These are phyloP conservation scores for Metarhizium robertsii DNA, from an alignment of 2,329 filamentous ascomycete species.

Conservation along the genomic window DNA sequence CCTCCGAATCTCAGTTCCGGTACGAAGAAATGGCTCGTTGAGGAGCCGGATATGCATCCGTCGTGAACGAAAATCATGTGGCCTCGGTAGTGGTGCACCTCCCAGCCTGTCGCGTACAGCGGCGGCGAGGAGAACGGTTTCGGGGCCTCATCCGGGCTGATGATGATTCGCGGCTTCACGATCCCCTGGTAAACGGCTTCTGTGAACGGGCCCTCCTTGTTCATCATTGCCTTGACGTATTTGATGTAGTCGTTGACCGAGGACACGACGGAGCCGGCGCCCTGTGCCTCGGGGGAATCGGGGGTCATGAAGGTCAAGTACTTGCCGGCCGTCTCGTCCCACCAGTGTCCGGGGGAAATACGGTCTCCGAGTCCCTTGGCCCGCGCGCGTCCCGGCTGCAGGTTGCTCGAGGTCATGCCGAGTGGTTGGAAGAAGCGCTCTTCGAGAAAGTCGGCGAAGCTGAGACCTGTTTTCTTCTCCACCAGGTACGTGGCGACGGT, in stretches of 20 bases:
- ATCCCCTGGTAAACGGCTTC: slow-evolving; percentile 15
- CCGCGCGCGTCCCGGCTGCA: slow-evolving; percentile 12
- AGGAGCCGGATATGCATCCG: slow-evolving; percentile 16
- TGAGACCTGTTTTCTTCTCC: slow-evolving; percentile 9
- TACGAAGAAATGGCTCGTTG: slow-evolving; percentile 17
- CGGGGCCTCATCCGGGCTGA: slow-evolving; percentile 4
- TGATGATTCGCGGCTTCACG: slow-evolving; percentile 9
- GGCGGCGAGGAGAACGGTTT: slow-evolving; percentile 1
- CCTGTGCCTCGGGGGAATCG: slow-evolving; percentile 17
- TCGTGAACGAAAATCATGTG: slow-evolving; percentile 16
- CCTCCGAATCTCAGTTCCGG: slow-evolving; percentile 16
- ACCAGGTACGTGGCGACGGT: slow-evolving; percentile 16
- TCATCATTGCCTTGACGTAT: slow-evolving; percentile 18
- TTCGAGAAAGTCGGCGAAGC: slow-evolving; percentile 15
- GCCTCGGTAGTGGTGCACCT: slow-evolving; percentile 13
- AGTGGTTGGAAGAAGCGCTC: slow-evolving; percentile 15
- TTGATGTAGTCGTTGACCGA: slow-evolving; percentile 20
- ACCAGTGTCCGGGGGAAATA: slow-evolving; percentile 12
- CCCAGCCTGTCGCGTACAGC: slow-evolving; percentile 15
- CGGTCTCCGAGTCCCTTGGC: slow-evolving; percentile 11
- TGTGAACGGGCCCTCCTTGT: slow-evolving; percentile 13
- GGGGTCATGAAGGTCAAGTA: slow-evolving; percentile 4
- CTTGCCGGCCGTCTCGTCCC: slow-evolving; percentile 6
- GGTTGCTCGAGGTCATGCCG: slow-evolving; percentile 15
- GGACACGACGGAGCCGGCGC: slow-evolving; percentile 19